Evolutionary conservation across 495 filamentous ascomycete genomes (phyloP).

Genomic region (Parachaetomium inaequale): DNA sequence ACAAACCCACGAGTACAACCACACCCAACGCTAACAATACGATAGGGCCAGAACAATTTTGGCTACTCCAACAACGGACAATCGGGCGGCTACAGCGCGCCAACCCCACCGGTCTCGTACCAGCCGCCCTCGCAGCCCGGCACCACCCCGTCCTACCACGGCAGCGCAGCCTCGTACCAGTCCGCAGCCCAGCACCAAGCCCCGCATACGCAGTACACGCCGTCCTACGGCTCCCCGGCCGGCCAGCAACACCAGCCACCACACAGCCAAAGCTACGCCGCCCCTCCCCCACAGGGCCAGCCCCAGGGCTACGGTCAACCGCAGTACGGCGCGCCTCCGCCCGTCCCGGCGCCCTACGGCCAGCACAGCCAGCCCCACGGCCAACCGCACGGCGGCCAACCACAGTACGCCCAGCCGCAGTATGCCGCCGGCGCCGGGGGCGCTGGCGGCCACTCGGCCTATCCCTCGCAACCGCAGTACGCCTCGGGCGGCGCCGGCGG

Average conservation of each 20-base stretch:
- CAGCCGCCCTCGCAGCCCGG: conserved; percentile 27
- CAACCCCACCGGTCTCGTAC: conserved; percentile 42
- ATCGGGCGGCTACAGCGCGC: conserved; percentile 44
- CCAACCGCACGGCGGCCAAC: conserved; percentile 27
- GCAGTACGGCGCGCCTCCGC: conserved; percentile 18
- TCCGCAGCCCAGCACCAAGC: conserved; percentile 12
- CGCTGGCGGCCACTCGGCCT: conserved; percentile 14
- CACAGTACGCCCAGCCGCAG: conserved; percentile 25
- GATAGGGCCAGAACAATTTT: conserved; percentile 35
- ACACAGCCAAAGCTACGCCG: conserved; percentile 7
- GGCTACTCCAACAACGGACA: conserved; percentile 51
- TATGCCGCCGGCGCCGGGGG: background rate
- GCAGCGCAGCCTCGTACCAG: conserved; percentile 21
- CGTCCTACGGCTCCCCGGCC: conserved; percentile 20
- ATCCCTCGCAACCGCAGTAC: conserved; percentile 24
- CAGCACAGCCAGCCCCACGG: conserved; percentile 23
- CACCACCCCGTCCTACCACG: conserved; percentile 12
- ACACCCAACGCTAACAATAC: background rate
- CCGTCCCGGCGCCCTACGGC: conserved; percentile 22
- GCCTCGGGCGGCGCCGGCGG: background rate
- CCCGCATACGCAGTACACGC: conserved; percentile 22
- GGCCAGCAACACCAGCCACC: conserved; percentile 4
- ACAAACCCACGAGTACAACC: background rate
- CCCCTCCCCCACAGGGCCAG: conserved; percentile 10
- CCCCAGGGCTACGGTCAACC: conserved; percentile 17